phyloP scores from a whole-genome alignment of 306 rosid genomes.

The Rosa lucieae region DNA sequence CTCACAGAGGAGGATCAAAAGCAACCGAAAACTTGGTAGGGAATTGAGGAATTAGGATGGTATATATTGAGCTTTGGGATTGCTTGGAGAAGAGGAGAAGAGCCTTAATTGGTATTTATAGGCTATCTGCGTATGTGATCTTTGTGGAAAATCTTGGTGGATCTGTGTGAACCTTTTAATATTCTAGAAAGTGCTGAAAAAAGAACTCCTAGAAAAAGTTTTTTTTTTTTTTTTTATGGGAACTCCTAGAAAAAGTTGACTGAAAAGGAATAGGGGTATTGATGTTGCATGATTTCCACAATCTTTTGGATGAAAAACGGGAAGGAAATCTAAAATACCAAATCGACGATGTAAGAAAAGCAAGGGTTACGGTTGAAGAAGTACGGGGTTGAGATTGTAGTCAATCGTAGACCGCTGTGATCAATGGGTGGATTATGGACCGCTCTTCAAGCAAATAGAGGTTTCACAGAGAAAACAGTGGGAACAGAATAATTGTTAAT shows the following conservation, averaged over 20 bases:
- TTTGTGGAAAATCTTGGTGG: not conserved
- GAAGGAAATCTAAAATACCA: not conserved
- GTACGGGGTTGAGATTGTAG: not conserved
- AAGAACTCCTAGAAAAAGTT: not conserved
- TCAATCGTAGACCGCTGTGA: not conserved
- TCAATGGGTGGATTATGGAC: not conserved
- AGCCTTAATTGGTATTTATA: slow-evolving; percentile 7
- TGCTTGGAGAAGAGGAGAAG: slow-evolving; percentile 17
- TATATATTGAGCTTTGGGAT: not conserved
- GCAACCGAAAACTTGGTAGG: not conserved
- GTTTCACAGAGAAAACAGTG: not conserved
- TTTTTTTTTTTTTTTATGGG: no score
- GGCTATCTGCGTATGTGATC: not conserved
- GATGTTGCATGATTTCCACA: not conserved
- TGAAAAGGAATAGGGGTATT: not conserved
- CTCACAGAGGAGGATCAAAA: not conserved
- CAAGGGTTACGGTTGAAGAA: not conserved
- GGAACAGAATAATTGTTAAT: no score
- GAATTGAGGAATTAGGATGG: not conserved
- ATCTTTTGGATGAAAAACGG: not conserved
- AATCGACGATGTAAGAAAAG: not conserved
- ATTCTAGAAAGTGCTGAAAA: not conserved
- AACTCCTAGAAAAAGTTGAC: not conserved
- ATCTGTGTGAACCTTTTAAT: not conserved
- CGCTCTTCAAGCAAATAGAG: not conserved